These are phyloP conservation scores for Phytopythium ostracodes DNA, from an alignment of 352 stramenopile genomes.

Conservation along the genomic window DNA sequence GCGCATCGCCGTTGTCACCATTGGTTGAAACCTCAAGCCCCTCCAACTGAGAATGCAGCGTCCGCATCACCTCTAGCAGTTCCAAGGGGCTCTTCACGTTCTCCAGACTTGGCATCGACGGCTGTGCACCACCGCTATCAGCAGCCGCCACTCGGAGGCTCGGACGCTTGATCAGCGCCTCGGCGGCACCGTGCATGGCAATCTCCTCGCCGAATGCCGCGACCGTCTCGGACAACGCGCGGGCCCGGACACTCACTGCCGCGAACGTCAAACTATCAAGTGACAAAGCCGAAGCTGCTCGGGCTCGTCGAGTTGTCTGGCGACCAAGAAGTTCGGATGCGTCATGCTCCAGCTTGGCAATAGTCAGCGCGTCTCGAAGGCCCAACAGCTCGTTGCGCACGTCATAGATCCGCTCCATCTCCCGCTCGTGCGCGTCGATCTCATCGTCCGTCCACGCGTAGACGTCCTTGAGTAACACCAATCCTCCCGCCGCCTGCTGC, in stretches of 20 bases:
- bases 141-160: conserved; percentile 14
- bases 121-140: background rate
- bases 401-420: conserved; percentile 41
- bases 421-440: conserved; percentile 35
- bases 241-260: conserved; percentile 10
- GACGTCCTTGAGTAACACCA: conserved; percentile 24
- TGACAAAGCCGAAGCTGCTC: background rate
- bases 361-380: conserved; percentile 23
- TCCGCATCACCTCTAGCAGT: background rate
- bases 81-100: background rate
- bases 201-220: conserved; percentile 34
- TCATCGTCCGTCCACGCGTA: conserved; percentile 46
- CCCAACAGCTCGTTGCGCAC: conserved; percentile 27
- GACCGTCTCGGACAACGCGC: conserved; percentile 14
- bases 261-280: background rate
- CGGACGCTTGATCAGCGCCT: conserved; percentile 41
- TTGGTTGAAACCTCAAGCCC: background rate
- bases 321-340: conserved; percentile 6
- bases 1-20: background rate
- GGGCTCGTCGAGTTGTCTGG: background rate
- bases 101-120: background rate
- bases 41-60: background rate
- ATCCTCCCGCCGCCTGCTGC: background rate
- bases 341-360: conserved; percentile 13
- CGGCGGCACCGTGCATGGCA: conserved; percentile 34